Percentiles rank a stretch among this genome's conserved stretches.
Conservation (phyloP, 306 rosid genomes). For the Biancaea sappan region DNA sequence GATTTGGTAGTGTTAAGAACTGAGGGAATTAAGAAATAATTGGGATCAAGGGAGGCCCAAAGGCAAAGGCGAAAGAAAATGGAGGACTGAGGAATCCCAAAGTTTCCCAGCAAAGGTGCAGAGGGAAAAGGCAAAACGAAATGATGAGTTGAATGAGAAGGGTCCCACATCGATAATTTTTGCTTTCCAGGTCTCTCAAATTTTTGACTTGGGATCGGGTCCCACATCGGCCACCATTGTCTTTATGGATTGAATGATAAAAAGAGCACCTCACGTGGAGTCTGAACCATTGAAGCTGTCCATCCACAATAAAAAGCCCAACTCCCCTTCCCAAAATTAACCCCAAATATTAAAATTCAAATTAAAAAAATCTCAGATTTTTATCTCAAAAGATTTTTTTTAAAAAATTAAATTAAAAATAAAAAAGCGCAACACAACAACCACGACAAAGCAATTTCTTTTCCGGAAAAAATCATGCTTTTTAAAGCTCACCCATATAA, state of each 20-base stretch:
- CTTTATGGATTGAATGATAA: conserved; percentile 93
- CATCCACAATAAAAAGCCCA: conserved; percentile 71
- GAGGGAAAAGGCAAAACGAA: conserved; percentile 69
- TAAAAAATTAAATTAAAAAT: background rate
- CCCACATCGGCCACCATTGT: conserved; percentile 89
- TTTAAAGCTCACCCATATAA: conserved; percentile 81
- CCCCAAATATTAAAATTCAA: no score
- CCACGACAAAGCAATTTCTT: conserved; percentile 54
- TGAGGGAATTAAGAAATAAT: conserved; percentile 2
- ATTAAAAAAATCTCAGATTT: conserved; percentile 21
- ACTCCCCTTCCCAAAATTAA: background rate
- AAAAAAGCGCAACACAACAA: conserved; percentile 31
- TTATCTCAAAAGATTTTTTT: background rate
- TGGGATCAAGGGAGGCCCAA: conserved; percentile 19
- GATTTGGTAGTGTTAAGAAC: background rate
- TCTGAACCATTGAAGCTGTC: conserved; percentile 72
- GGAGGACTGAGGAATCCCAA: conserved; percentile 71
- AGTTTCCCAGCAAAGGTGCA: conserved; percentile 60
- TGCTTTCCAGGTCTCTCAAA: conserved; percentile 71
- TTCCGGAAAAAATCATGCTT: conserved; percentile 46
- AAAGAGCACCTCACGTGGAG: conserved; percentile 88
- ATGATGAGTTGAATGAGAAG: conserved; percentile 79
- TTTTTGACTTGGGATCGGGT: conserved; percentile 92
- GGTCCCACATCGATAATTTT: conserved; percentile 68
- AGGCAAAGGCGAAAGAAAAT: conserved; percentile 20